phyloP scores from a whole-genome alignment of 345 rosid species.

The Anastatica hierochuntica region DNA sequence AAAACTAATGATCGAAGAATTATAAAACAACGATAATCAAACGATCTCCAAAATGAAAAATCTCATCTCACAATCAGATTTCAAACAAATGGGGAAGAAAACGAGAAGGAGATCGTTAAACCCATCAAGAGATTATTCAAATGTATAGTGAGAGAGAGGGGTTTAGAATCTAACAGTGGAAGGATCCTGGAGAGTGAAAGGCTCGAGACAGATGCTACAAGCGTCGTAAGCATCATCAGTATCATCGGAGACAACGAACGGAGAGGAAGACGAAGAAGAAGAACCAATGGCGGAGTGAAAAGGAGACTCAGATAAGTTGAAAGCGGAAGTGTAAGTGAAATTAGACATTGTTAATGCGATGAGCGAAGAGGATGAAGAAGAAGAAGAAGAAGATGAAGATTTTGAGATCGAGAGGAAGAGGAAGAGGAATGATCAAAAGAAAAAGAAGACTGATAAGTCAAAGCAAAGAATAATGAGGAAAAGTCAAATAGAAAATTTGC shows the following conservation, averaged over 20 bases:
- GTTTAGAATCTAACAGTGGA: slow-evolving; percentile 35
- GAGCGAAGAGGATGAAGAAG: background rate
- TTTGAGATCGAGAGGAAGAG: slow-evolving; percentile 9
- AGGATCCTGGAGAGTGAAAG: slow-evolving; percentile 59
- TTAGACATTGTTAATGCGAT: slow-evolving; percentile 49
- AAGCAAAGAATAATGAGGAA: slow-evolving; percentile 37
- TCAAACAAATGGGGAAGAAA: background rate
- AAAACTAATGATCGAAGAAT: too few relatives aligned
- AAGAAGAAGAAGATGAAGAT: background rate
- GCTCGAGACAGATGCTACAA: slow-evolving; percentile 87
- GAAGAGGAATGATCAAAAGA: too few relatives aligned
- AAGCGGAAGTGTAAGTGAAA: slow-evolving; percentile 20
- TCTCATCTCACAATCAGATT: too few relatives aligned
- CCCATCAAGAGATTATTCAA: too few relatives aligned
- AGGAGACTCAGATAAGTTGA: slow-evolving; percentile 23
- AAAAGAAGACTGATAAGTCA: slow-evolving; percentile 33
- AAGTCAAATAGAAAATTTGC: slow-evolving; percentile 9
- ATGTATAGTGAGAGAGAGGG: too few relatives aligned
- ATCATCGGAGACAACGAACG: slow-evolving; percentile 8
- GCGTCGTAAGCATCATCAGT: slow-evolving; percentile 47
- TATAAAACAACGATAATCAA: too few relatives aligned
- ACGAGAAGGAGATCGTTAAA: too few relatives aligned
- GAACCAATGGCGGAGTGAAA: slow-evolving; percentile 9
- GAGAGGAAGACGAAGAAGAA: slow-evolving; percentile 23
- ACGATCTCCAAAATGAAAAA: too few relatives aligned